A percentile compares a stretch with the other conserved stretches of the same genome.
Evolutionary conservation across 352 stramenopile species (phyloP).

Genomic region (Globisporangium ultimum): DNA sequence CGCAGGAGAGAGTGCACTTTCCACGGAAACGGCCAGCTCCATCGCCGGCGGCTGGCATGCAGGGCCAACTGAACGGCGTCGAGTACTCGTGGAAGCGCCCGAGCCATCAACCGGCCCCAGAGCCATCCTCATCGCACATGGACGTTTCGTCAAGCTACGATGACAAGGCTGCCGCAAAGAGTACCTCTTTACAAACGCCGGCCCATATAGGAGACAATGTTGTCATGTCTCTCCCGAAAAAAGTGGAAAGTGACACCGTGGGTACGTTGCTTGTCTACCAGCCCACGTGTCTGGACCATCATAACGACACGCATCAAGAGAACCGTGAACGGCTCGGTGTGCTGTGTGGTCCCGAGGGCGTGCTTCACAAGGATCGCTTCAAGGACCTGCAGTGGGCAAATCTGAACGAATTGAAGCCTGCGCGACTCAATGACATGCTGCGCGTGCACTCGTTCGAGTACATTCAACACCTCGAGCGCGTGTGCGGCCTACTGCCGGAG

Average conservation of each 20-base stretch:
- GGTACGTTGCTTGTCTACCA: slow-evolving; percentile 67
- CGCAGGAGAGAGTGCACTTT: slow-evolving; percentile 35
- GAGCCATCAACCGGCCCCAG: slow-evolving; percentile 11
- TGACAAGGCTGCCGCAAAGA: no score
- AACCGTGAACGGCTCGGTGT: slow-evolving; percentile 52
- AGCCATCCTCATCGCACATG: not conserved
- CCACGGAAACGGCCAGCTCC: slow-evolving; percentile 35
- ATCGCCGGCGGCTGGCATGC: slow-evolving; percentile 25
- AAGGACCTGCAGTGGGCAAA: slow-evolving; percentile 59
- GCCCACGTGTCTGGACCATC: slow-evolving; percentile 65
- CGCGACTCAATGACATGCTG: slow-evolving; percentile 50
- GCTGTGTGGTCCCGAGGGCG: slow-evolving; percentile 55
- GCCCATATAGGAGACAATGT: slow-evolving; percentile 4
- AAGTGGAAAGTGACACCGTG: slow-evolving; percentile 21
- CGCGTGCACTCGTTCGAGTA: slow-evolving; percentile 67
- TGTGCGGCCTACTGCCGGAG: slow-evolving; percentile 37
- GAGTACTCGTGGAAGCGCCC: slow-evolving; percentile 36
- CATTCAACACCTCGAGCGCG: slow-evolving; percentile 49
- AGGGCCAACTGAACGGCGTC: slow-evolving; percentile 14
- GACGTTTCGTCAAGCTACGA: slow-evolving; percentile 1
- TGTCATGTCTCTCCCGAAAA: slow-evolving; percentile 13
- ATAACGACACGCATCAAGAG: slow-evolving; percentile 75
- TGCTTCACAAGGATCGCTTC: slow-evolving; percentile 63
- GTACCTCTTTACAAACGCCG: not conserved
- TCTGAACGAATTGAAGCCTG: slow-evolving; percentile 45